phyloP scores from a whole-genome alignment of 345 rosid species.

The Geranium brycei region DNA sequence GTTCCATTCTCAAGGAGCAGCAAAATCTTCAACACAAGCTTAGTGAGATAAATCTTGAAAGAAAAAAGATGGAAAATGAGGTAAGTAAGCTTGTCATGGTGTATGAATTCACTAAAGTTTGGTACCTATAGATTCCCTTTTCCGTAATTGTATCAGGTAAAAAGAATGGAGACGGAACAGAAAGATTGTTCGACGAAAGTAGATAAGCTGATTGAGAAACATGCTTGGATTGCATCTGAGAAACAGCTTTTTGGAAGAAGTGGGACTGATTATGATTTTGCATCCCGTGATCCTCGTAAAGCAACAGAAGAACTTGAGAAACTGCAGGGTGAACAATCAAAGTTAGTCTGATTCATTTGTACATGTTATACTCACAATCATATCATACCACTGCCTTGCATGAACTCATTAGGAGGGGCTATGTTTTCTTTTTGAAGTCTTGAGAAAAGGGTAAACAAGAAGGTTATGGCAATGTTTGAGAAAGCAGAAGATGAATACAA shows the following conservation, averaged over 20 bases:
- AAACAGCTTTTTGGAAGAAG: slow-evolving; percentile 84
- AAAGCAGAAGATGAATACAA: slow-evolving; percentile 96
- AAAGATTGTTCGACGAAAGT: slow-evolving; percentile 74
- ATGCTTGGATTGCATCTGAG: slow-evolving; percentile 90
- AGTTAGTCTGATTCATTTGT: slow-evolving; percentile 22
- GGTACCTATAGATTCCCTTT: not conserved
- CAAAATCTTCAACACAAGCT: slow-evolving; percentile 59
- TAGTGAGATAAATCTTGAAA: slow-evolving; percentile 65
- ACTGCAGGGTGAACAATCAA: slow-evolving; percentile 78
- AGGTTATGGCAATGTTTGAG: slow-evolving; percentile 97
- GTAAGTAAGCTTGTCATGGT: slow-evolving; percentile 18
- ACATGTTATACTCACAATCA: not conserved
- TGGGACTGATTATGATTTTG: slow-evolving; percentile 93
- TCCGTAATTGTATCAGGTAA: slow-evolving; percentile 29
- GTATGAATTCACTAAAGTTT: not conserved
- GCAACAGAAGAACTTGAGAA: slow-evolving; percentile 79
- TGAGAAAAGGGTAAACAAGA: slow-evolving; percentile 94
- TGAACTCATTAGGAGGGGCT: slow-evolving; percentile 2
- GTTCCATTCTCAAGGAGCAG: slow-evolving; percentile 53
- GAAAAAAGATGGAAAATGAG: slow-evolving; percentile 96
- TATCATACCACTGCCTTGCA: too few species aligned
- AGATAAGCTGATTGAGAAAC: slow-evolving; percentile 81
- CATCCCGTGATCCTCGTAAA: slow-evolving; percentile 48
- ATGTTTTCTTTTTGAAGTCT: slow-evolving; percentile 33
- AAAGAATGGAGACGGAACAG: slow-evolving; percentile 79